A percentile compares a stretch with the other conserved stretches of the same genome.
phyloP scores from a whole-genome alignment of 768 basidiomycete species.

The Rhodotorula kratochvilovae region DNA sequence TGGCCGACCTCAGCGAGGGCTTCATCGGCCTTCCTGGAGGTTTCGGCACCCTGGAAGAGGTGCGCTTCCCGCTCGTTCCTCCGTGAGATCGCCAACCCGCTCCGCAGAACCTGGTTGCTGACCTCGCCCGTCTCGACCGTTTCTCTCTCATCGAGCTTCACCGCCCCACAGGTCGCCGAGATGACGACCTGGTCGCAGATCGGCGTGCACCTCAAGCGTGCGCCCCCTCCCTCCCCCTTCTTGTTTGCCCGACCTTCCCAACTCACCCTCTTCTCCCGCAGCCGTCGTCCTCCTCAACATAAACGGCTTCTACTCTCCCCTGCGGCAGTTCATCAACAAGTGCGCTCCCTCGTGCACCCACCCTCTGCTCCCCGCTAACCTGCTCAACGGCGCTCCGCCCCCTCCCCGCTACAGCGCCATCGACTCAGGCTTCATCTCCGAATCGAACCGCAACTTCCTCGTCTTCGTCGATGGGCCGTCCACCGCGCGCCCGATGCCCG shows the following conservation, averaged over 20 bases:
- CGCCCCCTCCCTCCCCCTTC: neutral
- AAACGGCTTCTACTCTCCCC: conserved; percentile 70
- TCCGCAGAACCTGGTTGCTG: too few relatives aligned
- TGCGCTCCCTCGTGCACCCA: neutral
- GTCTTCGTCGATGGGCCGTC: conserved; percentile 64
- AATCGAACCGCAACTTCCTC: conserved; percentile 60
- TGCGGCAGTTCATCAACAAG: conserved; percentile 67
- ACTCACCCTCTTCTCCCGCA: conserved; percentile 47
- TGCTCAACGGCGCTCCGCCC: neutral
- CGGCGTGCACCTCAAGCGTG: conserved; percentile 56
- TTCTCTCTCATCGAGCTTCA: too few relatives aligned
- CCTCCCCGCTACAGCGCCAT: conserved; percentile 7
- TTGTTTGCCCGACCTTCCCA: neutral
- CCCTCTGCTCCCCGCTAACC: conserved; percentile 48
- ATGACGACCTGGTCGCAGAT: conserved; percentile 93
- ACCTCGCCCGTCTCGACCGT: too few relatives aligned
- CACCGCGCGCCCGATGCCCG: neutral
- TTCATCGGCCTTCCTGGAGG: conserved; percentile 91
- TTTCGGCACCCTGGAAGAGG: conserved; percentile 83
- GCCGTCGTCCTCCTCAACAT: conserved; percentile 83
- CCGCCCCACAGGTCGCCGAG: conserved; percentile 55
- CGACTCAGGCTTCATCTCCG: conserved; percentile 55
- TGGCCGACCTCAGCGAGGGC: conserved; percentile 63
- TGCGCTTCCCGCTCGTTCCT: neutral
- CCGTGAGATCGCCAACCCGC: too few relatives aligned